phyloP scores from a whole-genome alignment of 2,329 filamentous ascomycete species.

The Colletotrichum higginsianum region DNA sequence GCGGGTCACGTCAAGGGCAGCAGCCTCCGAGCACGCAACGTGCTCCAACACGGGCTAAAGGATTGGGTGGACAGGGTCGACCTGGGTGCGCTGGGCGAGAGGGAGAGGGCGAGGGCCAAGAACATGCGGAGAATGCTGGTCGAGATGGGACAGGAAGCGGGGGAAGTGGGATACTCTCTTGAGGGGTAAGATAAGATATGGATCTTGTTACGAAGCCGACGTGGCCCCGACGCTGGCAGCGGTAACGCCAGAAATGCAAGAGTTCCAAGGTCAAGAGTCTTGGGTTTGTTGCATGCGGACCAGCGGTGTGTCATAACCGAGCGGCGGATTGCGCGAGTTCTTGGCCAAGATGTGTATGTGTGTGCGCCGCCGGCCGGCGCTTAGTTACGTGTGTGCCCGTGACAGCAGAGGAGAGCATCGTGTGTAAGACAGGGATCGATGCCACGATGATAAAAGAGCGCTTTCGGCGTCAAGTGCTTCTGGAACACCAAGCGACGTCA shows the following conservation, averaged over 20 bases:
- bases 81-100: conserved; percentile 64
- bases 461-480: neutral
- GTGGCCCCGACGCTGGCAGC: neutral
- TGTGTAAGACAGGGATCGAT: neutral
- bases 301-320: conserved; percentile 38
- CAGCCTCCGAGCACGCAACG: conserved; percentile 75
- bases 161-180: conserved; percentile 75
- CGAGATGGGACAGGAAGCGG: conserved; percentile 71
- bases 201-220: conserved; percentile 15
- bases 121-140: conserved; percentile 76
- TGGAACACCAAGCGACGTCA: conserved; percentile 10
- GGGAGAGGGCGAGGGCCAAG: conserved; percentile 66
- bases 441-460: neutral
- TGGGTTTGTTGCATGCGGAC: conserved; percentile 5
- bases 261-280: conserved; percentile 30
- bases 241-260: conserved; percentile 14
- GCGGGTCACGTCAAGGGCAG: conserved; percentile 74
- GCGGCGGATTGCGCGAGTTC: conserved; percentile 31
- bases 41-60: conserved; percentile 81
- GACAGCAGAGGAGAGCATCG: neutral
- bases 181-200: conserved; percentile 51
- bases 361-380: conserved; percentile 9
- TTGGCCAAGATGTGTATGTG: conserved; percentile 23
- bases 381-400: conserved; percentile 16
- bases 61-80: conserved; percentile 74